Percentiles rank a stretch among this genome's conserved stretches.
Conservation (phyloP, 768 basidiomycete genomes). For the Leucocoprinus birnbaumii region DNA sequence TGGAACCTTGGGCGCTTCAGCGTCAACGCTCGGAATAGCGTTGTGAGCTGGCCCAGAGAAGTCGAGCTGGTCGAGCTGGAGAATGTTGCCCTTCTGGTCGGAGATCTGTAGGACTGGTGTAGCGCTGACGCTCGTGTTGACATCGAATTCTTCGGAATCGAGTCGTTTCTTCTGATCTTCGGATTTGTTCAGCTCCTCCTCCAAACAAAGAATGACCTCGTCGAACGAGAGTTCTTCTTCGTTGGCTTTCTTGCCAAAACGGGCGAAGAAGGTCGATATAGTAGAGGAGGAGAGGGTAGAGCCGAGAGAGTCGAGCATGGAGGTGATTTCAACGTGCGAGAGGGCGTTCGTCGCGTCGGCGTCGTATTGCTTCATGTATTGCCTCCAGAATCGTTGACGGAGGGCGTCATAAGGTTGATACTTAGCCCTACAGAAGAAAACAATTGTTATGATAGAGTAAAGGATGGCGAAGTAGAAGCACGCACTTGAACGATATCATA, state of each 20-base stretch:
- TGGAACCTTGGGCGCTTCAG: constrained; percentile 11
- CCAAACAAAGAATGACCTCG: constrained; percentile 82
- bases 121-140: constrained; percentile 48
- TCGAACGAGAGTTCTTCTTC: constrained; percentile 74
- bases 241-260: constrained; percentile 58
- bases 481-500: constrained; percentile 61
- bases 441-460: neutral
- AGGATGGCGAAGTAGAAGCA: neutral
- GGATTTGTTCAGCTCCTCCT: constrained; percentile 77
- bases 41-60: constrained; percentile 49
- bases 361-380: constrained; percentile 89
- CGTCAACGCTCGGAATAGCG: constrained; percentile 13
- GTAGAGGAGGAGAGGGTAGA: constrained; percentile 80
- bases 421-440: constrained; percentile 79
- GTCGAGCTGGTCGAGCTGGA: constrained; percentile 43
- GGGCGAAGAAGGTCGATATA: constrained; percentile 77
- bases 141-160: constrained; percentile 41
- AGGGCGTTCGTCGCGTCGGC: constrained; percentile 73
- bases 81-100: constrained; percentile 36
- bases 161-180: constrained; percentile 68
- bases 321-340: constrained; percentile 84
- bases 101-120: constrained; percentile 47
- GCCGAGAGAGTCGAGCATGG: constrained; percentile 96
- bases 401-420: constrained; percentile 94
- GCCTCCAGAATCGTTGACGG: constrained; percentile 87